Percentiles rank a stretch among this genome's conserved stretches.
phyloP scores from a whole-genome alignment of 768 basidiomycete genomes.

The Russula abietina region DNA sequence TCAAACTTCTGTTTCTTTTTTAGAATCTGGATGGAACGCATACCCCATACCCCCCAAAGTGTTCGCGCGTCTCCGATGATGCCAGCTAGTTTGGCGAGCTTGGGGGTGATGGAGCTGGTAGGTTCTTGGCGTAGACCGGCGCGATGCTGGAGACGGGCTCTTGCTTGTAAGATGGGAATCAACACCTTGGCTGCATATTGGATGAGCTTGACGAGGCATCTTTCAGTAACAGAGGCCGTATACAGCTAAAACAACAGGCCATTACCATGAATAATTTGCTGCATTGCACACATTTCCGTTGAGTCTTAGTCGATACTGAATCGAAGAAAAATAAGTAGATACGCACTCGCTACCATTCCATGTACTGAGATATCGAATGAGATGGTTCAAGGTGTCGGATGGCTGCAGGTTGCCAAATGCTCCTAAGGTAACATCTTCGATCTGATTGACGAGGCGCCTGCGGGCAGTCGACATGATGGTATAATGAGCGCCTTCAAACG shows the following conservation, averaged over 20 bases:
- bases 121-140: conserved; percentile 52
- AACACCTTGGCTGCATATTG: conserved; percentile 70
- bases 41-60: conserved; percentile 78
- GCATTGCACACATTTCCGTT: background rate
- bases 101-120: conserved; percentile 47
- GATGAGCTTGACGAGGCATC: conserved; percentile 45
- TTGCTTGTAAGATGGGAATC: conserved; percentile 56
- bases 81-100: conserved; percentile 48
- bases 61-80: conserved; percentile 63
- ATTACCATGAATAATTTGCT: conserved; percentile 74
- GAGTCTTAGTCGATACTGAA: conserved; percentile 4
- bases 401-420: conserved; percentile 52
- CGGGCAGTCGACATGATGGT: conserved; percentile 45
- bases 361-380: conserved; percentile 69
- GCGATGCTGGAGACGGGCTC: conserved; percentile 63
- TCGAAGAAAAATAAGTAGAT: conserved; percentile 30
- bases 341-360: conserved; percentile 87
- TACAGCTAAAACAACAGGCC: background rate
- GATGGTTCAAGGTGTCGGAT: conserved; percentile 62
- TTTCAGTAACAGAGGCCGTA: background rate
- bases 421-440: conserved; percentile 64
- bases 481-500: background rate
- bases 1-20: background rate
- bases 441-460: conserved; percentile 42
- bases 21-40: conserved; percentile 25